Evolutionary conservation across 2,329 filamentous ascomycete genomes (phyloP).

Genomic region (Talaromyces sp.): DNA sequence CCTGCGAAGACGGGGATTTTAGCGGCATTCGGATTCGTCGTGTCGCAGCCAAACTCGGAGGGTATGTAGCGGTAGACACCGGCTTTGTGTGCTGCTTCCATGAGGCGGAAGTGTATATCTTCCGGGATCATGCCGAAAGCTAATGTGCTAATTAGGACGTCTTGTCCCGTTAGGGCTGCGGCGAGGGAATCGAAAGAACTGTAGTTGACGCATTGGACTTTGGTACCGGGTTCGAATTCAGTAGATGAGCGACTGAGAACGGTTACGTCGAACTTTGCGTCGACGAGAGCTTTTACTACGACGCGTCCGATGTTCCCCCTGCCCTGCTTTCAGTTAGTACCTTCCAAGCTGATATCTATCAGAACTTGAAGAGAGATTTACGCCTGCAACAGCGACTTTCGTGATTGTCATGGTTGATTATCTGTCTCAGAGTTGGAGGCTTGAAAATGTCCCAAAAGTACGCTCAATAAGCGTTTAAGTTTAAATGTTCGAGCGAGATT

Average conservation of each 20-base stretch:
- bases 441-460: no score
- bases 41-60: slow-evolving; percentile 41
- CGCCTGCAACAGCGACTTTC: slow-evolving; percentile 16
- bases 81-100: slow-evolving; percentile 35
- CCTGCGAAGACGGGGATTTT: slow-evolving; percentile 34
- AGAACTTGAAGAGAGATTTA: slow-evolving; percentile 4
- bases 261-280: slow-evolving; percentile 13
- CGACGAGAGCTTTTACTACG: slow-evolving; percentile 12
- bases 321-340: slow-evolving; percentile 4
- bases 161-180: slow-evolving; percentile 29
- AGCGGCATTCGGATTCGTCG: slow-evolving; percentile 23
- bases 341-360: not conserved
- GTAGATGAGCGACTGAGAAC: slow-evolving; percentile 13
- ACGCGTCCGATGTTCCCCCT: slow-evolving; percentile 18
- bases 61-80: slow-evolving; percentile 37
- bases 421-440: not conserved
- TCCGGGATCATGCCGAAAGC: slow-evolving; percentile 8
- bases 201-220: slow-evolving; percentile 14
- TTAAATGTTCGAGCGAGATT: no score
- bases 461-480: no score
- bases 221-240: slow-evolving; percentile 7
- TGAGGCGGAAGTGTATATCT: slow-evolving; percentile 21
- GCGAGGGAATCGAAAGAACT: slow-evolving; percentile 11
- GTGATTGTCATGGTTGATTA: not conserved
- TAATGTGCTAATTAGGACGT: slow-evolving; percentile 33